These are phyloP conservation scores for Elsinoe batatas DNA, from an alignment of 2,329 filamentous ascomycete species.

Conservation along the genomic window DNA sequence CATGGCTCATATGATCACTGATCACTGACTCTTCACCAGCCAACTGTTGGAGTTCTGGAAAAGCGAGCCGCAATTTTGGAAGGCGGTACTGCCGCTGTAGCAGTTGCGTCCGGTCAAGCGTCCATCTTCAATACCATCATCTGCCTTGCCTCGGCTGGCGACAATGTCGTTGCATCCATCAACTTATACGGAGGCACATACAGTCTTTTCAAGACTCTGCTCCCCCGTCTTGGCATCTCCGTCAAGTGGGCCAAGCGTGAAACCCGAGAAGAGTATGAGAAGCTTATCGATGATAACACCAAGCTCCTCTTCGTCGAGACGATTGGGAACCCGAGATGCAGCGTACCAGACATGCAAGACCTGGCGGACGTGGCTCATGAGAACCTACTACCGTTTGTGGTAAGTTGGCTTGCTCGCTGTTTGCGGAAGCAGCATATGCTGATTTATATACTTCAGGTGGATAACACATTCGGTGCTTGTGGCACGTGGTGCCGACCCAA, in stretches of 20 bases:
- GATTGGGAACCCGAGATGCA: background rate
- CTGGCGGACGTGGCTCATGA: background rate
- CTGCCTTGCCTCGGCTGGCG: background rate
- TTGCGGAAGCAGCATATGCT: background rate
- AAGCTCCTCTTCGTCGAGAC: background rate
- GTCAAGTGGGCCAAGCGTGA: background rate
- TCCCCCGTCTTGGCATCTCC: background rate
- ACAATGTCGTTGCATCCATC: background rate
- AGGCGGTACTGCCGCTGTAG: background rate
- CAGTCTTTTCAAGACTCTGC: background rate
- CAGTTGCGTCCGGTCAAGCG: background rate
- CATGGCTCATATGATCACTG: background rate
- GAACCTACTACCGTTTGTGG: background rate
- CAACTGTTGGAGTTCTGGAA: background rate
- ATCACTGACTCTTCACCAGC: background rate
- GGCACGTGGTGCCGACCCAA: conserved; percentile 21
- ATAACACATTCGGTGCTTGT: conserved; percentile 24
- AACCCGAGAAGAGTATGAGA: background rate
- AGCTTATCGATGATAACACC: background rate
- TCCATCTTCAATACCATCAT: background rate
- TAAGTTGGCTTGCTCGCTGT: conserved; percentile 16
- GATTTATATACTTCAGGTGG: conserved; percentile 14
- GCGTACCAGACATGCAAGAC: background rate
- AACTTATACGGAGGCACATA: background rate
- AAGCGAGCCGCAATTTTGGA: background rate